Conservation (phyloP, 164 flowering plant species). For the Vitis cinerea region DNA sequence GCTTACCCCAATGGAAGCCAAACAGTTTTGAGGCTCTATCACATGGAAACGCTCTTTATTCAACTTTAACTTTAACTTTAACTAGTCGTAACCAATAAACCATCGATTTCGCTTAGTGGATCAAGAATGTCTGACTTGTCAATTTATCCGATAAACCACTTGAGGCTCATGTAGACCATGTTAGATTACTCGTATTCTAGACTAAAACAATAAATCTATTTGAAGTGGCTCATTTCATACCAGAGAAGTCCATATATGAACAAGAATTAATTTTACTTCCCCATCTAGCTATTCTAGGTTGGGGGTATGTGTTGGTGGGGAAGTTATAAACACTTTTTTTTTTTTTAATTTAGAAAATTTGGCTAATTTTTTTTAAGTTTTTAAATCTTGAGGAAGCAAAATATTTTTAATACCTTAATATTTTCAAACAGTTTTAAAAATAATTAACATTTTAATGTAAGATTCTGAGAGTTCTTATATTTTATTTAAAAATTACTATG, state of each 20-base stretch:
- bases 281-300: neutral
- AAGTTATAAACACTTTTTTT: no score
- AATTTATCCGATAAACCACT: neutral
- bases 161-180: neutral
- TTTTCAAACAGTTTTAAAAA: no score
- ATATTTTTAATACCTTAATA: no score
- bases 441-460: no score
- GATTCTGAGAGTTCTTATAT: no score
- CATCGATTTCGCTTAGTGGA: neutral
- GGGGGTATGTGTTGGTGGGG: neutral
- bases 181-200: neutral
- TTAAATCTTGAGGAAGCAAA: no score
- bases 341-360: no score
- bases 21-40: no score
- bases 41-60: no score
- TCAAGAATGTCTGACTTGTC: neutral
- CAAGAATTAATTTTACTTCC: neutral
- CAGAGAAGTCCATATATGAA: neutral
- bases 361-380: no score
- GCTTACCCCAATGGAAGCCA: no score
- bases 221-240: neutral
- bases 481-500: no score
- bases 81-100: neutral
- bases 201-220: neutral
- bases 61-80: neutral